These are phyloP conservation scores for Cyanidium caldarium DNA, from an alignment of 23 red algal genomes.

Conservation along the genomic window DNA sequence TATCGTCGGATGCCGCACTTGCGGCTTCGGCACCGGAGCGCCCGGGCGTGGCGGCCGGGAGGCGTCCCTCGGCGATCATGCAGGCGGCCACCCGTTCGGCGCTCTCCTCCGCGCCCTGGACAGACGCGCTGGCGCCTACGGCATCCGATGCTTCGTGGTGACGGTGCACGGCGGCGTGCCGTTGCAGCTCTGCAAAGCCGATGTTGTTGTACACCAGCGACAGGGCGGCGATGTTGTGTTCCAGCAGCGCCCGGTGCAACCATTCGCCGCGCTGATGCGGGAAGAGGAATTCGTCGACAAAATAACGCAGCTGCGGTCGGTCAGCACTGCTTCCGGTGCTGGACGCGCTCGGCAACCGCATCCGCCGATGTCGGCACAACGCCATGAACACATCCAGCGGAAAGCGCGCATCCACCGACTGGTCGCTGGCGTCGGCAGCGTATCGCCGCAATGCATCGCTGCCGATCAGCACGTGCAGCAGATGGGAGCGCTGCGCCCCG, in stretches of 20 bases:
- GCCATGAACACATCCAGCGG: no score
- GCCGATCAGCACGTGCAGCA: no score
- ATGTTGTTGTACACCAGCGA: neutral
- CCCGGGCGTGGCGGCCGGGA: neutral
- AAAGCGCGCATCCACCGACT: no score
- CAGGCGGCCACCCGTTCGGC: neutral
- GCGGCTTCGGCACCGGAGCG: neutral
- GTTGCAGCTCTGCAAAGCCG: neutral
- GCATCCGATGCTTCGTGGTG: neutral
- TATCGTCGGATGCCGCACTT: no score
- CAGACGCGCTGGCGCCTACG: neutral
- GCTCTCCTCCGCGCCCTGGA: neutral
- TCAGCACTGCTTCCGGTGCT: no score
- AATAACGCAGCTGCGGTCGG: no score
- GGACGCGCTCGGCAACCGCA: no score
- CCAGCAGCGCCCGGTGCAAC: neutral
- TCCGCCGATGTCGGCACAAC: no score
- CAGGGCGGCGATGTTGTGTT: neutral
- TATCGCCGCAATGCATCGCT: no score
- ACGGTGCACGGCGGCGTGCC: neutral
- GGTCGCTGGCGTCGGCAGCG: no score
- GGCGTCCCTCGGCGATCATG: neutral
- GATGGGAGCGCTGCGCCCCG: no score
- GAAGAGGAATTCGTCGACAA: neutral
- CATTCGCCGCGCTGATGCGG: neutral